A percentile compares a stretch with the other conserved stretches of the same genome.
Conservation (phyloP, 2,329 filamentous ascomycete species). For the Colletotrichum viniferum region DNA sequence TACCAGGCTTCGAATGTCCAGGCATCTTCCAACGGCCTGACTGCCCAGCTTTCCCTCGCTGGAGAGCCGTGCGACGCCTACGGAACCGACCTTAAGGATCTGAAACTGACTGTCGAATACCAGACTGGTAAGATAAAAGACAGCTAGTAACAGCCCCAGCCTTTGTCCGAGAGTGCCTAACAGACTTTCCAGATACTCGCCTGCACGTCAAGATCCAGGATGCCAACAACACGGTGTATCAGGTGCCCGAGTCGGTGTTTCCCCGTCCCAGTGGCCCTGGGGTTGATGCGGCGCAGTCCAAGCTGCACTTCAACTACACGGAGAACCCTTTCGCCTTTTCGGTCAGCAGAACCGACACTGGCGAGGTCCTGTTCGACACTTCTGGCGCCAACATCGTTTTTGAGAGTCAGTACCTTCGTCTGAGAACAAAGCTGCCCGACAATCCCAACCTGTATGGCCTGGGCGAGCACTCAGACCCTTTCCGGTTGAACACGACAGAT, state of each 20-base stretch:
- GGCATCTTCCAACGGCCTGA: slow-evolving; percentile 59
- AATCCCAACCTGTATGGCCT: slow-evolving; percentile 78
- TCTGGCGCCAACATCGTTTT: slow-evolving; percentile 71
- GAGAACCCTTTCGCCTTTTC: slow-evolving; percentile 70
- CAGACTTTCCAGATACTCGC: slow-evolving; percentile 56
- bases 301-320: slow-evolving; percentile 51
- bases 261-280: slow-evolving; percentile 56
- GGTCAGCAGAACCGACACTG: slow-evolving; percentile 46
- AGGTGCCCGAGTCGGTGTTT: slow-evolving; percentile 73
- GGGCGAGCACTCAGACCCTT: slow-evolving; percentile 76
- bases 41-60: slow-evolving; percentile 33
- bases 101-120: slow-evolving; percentile 35
- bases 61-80: slow-evolving; percentile 28
- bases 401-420: slow-evolving; percentile 76
- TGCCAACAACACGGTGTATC: slow-evolving; percentile 71
- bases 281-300: slow-evolving; percentile 33
- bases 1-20: slow-evolving; percentile 66
- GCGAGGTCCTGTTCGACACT: slow-evolving; percentile 71
- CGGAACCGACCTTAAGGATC: slow-evolving; percentile 26
- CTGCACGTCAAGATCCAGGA: slow-evolving; percentile 79
- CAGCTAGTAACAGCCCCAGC: background rate
- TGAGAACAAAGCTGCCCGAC: slow-evolving; percentile 72
- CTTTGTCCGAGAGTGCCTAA: background rate
- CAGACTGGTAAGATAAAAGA: slow-evolving; percentile 28
- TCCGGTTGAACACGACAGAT: slow-evolving; percentile 70